Conservation (phyloP, 2,329 filamentous ascomycete species). For the Fusarium sp. region DNA sequence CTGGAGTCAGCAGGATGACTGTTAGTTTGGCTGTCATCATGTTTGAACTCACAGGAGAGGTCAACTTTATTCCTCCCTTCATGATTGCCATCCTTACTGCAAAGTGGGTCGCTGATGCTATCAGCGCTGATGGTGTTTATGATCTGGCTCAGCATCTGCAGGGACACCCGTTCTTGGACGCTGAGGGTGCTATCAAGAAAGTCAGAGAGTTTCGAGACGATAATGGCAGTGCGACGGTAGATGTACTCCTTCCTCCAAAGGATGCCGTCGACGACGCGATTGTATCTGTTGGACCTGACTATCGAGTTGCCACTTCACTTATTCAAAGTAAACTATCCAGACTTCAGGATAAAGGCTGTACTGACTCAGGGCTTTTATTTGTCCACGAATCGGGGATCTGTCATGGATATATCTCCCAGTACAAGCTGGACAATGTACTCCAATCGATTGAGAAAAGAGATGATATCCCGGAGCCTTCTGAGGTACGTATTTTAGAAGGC, state of each 20-base stretch:
- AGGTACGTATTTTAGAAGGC: background rate
- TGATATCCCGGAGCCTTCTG: background rate
- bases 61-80: slow-evolving; percentile 33
- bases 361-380: slow-evolving; percentile 14
- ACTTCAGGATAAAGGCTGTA: background rate
- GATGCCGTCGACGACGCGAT: background rate
- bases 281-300: background rate
- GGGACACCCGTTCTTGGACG: slow-evolving; percentile 28
- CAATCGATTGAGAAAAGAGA: background rate
- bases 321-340: background rate
- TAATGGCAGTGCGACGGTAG: slow-evolving; percentile 13
- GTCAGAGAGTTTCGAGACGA: background rate
- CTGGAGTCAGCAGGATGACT: slow-evolving; percentile 33
- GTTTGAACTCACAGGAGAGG: slow-evolving; percentile 29
- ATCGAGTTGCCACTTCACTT: background rate
- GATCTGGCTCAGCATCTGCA: slow-evolving; percentile 32
- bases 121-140: slow-evolving; percentile 29
- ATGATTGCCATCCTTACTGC: slow-evolving; percentile 25
- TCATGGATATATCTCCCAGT: slow-evolving; percentile 5
- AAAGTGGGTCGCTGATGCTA: slow-evolving; percentile 34
- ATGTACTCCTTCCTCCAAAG: background rate
- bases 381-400: slow-evolving; percentile 3
- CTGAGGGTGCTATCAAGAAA: slow-evolving; percentile 4
- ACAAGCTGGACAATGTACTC: background rate
- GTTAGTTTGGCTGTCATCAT: slow-evolving; percentile 35